These are phyloP conservation scores for Iberis pinnata DNA, from an alignment of 345 rosid genomes.

Conservation along the genomic window DNA sequence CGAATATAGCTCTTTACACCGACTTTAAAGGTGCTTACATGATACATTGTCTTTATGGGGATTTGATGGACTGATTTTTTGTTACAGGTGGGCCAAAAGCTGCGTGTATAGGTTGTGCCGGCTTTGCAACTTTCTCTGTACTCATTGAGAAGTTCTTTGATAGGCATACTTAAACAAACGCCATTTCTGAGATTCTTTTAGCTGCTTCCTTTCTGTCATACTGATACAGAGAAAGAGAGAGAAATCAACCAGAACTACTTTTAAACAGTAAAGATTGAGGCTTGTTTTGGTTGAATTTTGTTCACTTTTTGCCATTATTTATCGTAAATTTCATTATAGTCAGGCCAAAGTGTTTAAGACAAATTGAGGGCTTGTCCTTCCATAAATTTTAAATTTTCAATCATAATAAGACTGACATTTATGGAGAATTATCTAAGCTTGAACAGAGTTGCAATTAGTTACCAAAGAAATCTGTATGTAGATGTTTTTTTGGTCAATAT, in stretches of 20 bases:
- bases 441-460: too few species aligned
- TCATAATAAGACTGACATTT: too few species aligned
- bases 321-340: background rate
- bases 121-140: constrained; percentile 93
- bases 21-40: background rate
- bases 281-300: constrained; percentile 19
- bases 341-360: background rate
- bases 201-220: constrained; percentile 13
- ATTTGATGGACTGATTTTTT: constrained; percentile 5
- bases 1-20: background rate
- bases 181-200: constrained; percentile 10
- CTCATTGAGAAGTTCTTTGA: constrained; percentile 88
- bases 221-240: constrained; percentile 6
- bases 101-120: constrained; percentile 85
- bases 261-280: constrained; percentile 10
- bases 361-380: too few species aligned
- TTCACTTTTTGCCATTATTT: constrained; percentile 16
- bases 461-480: too few species aligned
- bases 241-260: constrained; percentile 12
- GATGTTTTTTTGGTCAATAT: too few species aligned
- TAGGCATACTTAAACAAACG: constrained; percentile 48
- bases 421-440: too few species aligned
- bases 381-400: too few species aligned
- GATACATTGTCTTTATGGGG: background rate
- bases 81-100: constrained; percentile 79